phyloP scores from a whole-genome alignment of 225 moss, liverwort and hornwort genomes.

The Polytrichum commune region DNA sequence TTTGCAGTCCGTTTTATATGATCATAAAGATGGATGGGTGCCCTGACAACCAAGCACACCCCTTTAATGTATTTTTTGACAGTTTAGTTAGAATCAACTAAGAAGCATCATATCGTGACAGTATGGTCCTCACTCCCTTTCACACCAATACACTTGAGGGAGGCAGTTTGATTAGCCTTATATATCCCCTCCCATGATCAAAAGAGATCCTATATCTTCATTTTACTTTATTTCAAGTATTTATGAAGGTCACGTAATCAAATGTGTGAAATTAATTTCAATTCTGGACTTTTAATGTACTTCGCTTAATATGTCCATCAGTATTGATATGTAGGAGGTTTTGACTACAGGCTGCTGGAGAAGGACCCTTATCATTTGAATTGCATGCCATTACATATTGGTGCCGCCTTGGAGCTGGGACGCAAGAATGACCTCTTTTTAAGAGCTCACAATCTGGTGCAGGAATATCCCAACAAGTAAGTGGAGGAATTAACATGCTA shows the following conservation, averaged over 20 bases:
- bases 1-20: not conserved
- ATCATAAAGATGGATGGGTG: too few relatives aligned
- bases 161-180: too few relatives aligned
- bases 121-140: too few relatives aligned
- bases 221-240: too few relatives aligned
- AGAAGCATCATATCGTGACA: too few relatives aligned
- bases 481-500: not conserved
- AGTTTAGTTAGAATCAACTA: too few relatives aligned
- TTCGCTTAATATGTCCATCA: not conserved
- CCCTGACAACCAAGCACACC: too few relatives aligned
- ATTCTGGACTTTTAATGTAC: not conserved
- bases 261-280: not conserved
- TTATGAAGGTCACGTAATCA: too few relatives aligned
- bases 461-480: constrained; percentile 86
- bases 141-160: too few relatives aligned
- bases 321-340: not conserved
- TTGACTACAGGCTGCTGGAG: constrained; percentile 62
- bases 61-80: too few relatives aligned
- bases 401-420: constrained; percentile 83
- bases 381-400: constrained; percentile 92
- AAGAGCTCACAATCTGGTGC: constrained; percentile 95
- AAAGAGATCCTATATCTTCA: too few relatives aligned
- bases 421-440: constrained; percentile 94
- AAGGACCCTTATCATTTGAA: constrained; percentile 95
- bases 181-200: too few relatives aligned